These are phyloP conservation scores for Ajuga reptans DNA, from an alignment of 305 asterid genomes.

Conservation along the genomic window DNA sequence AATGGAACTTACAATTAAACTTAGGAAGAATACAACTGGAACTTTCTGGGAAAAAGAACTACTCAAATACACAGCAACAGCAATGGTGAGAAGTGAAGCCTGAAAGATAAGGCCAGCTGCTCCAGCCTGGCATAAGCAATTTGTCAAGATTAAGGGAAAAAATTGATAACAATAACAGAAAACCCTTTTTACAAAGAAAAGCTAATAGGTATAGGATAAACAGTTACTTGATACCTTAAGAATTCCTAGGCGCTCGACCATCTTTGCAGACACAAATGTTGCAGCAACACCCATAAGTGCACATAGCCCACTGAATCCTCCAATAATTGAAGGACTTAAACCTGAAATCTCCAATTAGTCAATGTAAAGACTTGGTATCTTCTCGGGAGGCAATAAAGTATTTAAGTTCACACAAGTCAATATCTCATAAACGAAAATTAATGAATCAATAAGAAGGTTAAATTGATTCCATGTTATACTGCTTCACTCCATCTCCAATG, in stretches of 20 bases:
- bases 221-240: constrained; percentile 44
- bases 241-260: constrained; percentile 75
- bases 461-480: background rate
- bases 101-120: constrained; percentile 86
- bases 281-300: constrained; percentile 94
- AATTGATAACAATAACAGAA: background rate
- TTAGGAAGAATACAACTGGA: constrained; percentile 70
- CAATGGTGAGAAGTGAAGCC: constrained; percentile 76
- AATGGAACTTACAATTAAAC: constrained; percentile 63
- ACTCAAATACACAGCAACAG: constrained; percentile 82
- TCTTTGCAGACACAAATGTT: constrained; percentile 73
- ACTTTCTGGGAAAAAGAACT: constrained; percentile 62
- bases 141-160: constrained; percentile 17
- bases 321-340: constrained; percentile 82
- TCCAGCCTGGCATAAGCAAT: constrained; percentile 67
- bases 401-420: constrained; percentile 1
- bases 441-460: background rate
- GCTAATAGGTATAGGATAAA: background rate
- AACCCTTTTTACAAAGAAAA: background rate
- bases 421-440: background rate
- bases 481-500: background rate
- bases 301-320: constrained; percentile 87
- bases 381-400: background rate
- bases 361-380: background rate
- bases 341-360: constrained; percentile 44